Conservation (phyloP, 2,329 filamentous ascomycete species). For the Diaporthe sp. region DNA sequence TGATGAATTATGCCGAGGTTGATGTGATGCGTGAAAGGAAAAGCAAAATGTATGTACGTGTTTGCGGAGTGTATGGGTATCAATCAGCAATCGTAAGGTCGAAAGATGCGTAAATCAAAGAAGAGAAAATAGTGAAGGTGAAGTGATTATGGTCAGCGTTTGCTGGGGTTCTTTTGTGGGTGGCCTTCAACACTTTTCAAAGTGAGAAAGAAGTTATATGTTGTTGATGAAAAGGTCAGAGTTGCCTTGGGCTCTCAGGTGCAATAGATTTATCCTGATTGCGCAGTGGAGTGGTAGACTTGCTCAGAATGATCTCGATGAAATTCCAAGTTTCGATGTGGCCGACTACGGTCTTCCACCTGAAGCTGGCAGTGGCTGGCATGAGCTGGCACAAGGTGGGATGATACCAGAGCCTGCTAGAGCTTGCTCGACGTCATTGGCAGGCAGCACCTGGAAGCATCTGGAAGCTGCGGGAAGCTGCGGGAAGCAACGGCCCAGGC, state of each 20-base stretch:
- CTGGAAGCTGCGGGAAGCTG: constrained; percentile 32
- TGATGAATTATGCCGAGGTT: constrained; percentile 55
- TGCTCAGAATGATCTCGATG: constrained; percentile 25
- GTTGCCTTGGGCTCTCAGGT: not conserved
- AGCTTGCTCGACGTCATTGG: constrained; percentile 37
- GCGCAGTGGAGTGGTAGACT: constrained; percentile 34
- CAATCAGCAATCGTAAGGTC: constrained; percentile 14
- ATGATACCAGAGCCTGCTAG: constrained; percentile 28
- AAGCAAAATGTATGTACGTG: constrained; percentile 14
- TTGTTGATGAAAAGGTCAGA: not conserved
- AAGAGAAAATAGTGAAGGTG: constrained; percentile 12
- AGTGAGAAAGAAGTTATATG: constrained; percentile 8
- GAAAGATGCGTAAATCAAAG: constrained; percentile 16
- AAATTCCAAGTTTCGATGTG: constrained; percentile 22
- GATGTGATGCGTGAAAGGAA: not conserved
- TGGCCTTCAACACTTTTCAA: constrained; percentile 9
- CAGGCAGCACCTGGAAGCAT: constrained; percentile 33
- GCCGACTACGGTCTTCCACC: constrained; percentile 21
- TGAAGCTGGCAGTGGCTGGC: constrained; percentile 37
- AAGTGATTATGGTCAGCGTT: constrained; percentile 35
- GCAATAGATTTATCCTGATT: constrained; percentile 38
- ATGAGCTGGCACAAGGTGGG: constrained; percentile 19
- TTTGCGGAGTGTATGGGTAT: constrained; percentile 31
- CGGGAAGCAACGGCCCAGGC: constrained; percentile 17
- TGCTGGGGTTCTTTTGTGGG: constrained; percentile 27